Conservation (phyloP, 2,329 filamentous ascomycete species). For the Alternaria infectoria region DNA sequence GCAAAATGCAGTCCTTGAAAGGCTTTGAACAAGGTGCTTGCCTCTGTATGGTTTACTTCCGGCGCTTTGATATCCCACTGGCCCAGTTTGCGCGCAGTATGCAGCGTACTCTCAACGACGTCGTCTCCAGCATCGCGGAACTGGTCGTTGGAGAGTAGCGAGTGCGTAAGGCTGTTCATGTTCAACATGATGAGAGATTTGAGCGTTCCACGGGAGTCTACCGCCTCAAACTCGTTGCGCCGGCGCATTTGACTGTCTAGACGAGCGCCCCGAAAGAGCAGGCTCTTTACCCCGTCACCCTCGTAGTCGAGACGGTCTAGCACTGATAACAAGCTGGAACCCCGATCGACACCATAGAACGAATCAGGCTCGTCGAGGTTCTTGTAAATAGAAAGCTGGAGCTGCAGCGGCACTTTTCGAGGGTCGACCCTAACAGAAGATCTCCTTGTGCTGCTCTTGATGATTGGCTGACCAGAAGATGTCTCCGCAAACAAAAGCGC, state of each 20-base stretch:
- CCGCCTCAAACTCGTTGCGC: constrained; percentile 60
- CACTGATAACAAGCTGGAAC: constrained; percentile 76
- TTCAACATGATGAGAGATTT: constrained; percentile 81
- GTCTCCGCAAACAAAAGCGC: constrained; percentile 85
- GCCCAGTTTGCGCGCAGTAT: constrained; percentile 80
- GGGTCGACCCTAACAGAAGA: constrained; percentile 62
- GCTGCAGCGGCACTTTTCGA: constrained; percentile 61
- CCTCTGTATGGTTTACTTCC: constrained; percentile 64
- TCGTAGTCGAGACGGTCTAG: constrained; percentile 88
- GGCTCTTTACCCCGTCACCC: constrained; percentile 81
- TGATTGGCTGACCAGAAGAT: constrained; percentile 59
- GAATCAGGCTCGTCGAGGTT: constrained; percentile 95
- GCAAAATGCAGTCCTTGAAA: constrained; percentile 80
- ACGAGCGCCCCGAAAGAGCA: constrained; percentile 89
- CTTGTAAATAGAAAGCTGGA: constrained; percentile 83
- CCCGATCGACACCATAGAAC: constrained; percentile 88
- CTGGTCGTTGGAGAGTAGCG: constrained; percentile 73
- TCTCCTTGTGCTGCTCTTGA: constrained; percentile 65
- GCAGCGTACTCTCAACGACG: constrained; percentile 74
- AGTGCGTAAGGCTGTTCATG: constrained; percentile 83
- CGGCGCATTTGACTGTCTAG: constrained; percentile 83
- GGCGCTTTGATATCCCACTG: constrained; percentile 91
- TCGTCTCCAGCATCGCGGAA: constrained; percentile 63
- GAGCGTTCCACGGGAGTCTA: constrained; percentile 73
- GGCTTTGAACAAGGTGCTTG: constrained; percentile 76